Conservation (phyloP, 129 eudicot species). For the Arctium lappa region DNA sequence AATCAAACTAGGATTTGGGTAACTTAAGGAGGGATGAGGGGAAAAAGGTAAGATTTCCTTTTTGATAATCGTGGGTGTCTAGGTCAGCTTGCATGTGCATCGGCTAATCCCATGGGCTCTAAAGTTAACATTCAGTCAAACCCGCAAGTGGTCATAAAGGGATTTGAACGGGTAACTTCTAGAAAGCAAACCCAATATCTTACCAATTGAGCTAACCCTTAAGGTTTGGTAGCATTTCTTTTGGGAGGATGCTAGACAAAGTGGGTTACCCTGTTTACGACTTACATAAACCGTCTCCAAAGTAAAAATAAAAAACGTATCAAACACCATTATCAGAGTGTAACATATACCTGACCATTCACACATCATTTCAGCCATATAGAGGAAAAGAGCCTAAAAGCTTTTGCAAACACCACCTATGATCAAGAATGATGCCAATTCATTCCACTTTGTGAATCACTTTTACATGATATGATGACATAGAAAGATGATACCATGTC, state of each 20-base stretch:
- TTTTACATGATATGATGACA: not conserved
- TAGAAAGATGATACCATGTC: constrained; percentile 3
- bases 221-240: not conserved
- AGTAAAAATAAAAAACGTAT: not conserved
- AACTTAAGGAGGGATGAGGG: not conserved
- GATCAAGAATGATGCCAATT: constrained; percentile 7
- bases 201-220: too few relatives aligned
- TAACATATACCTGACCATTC: not conserved
- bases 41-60: not conserved
- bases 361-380: not conserved
- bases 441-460: constrained; percentile 9
- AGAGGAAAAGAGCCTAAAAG: not conserved
- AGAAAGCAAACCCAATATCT: too few relatives aligned
- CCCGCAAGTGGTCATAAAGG: not conserved
- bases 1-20: not conserved
- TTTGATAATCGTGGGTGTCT: not conserved
- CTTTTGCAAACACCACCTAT: not conserved
- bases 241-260: not conserved
- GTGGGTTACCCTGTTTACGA: not conserved
- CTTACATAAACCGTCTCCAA: not conserved
- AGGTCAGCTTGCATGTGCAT: not conserved
- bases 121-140: not conserved
- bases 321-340: not conserved
- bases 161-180: not conserved
- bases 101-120: not conserved